Evolutionary conservation across 73 alveolate genomes (phyloP).

Genomic region (Breviolum minutum): DNA sequence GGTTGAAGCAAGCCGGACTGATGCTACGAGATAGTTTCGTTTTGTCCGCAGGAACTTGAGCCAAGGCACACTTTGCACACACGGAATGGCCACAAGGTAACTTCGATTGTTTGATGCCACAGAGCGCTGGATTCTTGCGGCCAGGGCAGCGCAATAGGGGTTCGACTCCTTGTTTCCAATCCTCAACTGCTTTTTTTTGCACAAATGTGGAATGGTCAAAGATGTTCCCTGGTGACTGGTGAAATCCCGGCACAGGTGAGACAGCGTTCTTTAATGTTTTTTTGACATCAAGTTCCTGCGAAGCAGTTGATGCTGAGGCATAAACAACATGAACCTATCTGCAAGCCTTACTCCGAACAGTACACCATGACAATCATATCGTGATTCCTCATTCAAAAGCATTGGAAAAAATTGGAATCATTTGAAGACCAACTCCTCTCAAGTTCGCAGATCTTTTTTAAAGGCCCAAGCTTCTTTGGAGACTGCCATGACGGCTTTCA

Average conservation of each 20-base stretch:
- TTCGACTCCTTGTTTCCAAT: not conserved
- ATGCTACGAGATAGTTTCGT: not conserved
- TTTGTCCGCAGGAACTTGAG: not conserved
- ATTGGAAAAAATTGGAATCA: no score
- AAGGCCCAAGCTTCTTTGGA: no score
- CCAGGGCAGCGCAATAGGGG: not conserved
- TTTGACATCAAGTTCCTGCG: not conserved
- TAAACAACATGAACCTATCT: no score
- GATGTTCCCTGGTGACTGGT: not conserved
- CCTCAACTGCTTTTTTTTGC: not conserved
- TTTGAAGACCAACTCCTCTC: no score
- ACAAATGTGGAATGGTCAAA: not conserved
- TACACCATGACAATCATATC: no score
- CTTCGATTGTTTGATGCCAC: not conserved
- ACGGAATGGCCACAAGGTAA: not conserved
- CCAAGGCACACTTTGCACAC: not conserved
- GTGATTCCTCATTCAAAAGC: no score
- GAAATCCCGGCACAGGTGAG: not conserved
- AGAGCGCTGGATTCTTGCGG: not conserved
- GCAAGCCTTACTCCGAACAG: no score
- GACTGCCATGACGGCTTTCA: no score
- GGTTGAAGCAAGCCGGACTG: not conserved
- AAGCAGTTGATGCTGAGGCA: no score
- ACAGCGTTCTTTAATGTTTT: not conserved
- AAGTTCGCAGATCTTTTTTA: no score